Conservation (phyloP, 768 basidiomycete genomes). For the Russula vinacea region DNA sequence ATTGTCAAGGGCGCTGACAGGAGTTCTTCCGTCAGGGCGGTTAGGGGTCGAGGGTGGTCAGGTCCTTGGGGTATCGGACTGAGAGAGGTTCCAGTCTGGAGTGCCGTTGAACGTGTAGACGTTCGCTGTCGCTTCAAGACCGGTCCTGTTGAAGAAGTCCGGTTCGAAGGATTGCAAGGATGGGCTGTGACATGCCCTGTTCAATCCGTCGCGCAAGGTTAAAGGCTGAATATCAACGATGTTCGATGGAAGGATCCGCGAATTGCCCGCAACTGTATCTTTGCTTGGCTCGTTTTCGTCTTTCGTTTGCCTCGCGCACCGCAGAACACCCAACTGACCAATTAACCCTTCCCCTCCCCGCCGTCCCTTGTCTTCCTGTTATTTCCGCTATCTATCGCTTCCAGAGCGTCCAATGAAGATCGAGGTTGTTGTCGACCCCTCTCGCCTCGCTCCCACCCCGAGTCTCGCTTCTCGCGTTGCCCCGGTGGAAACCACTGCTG, state of each 20-base stretch:
- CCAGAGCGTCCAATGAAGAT: conserved; percentile 98
- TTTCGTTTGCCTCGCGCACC: conserved; percentile 35
- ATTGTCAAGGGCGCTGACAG: conserved; percentile 8
- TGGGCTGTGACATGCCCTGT: conserved; percentile 10
- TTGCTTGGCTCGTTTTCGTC: conserved; percentile 30
- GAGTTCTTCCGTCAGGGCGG: conserved; percentile 16
- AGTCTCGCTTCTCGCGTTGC: conserved; percentile 84
- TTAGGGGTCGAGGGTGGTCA: conserved; percentile 22
- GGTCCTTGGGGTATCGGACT: conserved; percentile 24
- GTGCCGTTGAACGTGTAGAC: conserved; percentile 25
- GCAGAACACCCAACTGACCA: conserved; percentile 40
- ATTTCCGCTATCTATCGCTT: conserved; percentile 34
- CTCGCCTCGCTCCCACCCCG: conserved; percentile 54
- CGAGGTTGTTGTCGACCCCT: conserved; percentile 91
- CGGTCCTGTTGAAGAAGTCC: conserved; percentile 29
- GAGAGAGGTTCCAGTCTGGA: conserved; percentile 29
- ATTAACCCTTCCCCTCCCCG: conserved; percentile 40
- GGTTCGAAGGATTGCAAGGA: conserved; percentile 21
- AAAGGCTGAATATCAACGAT: conserved; percentile 25
- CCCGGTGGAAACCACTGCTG: conserved; percentile 53
- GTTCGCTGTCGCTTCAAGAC: conserved; percentile 29
- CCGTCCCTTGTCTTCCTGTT: conserved; percentile 28
- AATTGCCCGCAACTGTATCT: conserved; percentile 25
- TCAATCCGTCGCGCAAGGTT: conserved; percentile 24
- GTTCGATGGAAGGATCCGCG: conserved; percentile 21